phyloP scores from a whole-genome alignment of 2,329 filamentous ascomycete species.

The Arthrocladium fulminans region DNA sequence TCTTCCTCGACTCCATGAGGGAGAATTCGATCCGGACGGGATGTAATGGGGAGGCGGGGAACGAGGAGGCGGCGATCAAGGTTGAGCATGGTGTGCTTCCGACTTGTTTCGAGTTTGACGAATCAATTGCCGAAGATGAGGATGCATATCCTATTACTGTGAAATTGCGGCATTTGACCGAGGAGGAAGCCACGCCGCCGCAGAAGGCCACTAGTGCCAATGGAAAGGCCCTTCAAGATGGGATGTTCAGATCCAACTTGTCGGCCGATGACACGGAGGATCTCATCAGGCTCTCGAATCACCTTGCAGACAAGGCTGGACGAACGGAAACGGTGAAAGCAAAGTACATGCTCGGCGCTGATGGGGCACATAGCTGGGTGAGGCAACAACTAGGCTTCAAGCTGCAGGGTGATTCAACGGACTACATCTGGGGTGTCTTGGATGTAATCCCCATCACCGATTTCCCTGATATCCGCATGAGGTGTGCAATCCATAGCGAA shows the following conservation, averaged over 20 bases:
- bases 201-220: slow-evolving; percentile 30
- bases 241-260: slow-evolving; percentile 53
- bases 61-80: slow-evolving; percentile 33
- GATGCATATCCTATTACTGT: slow-evolving; percentile 54
- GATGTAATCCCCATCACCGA: slow-evolving; percentile 48
- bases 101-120: slow-evolving; percentile 46
- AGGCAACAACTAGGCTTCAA: slow-evolving; percentile 49
- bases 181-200: slow-evolving; percentile 49
- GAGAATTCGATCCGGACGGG: slow-evolving; percentile 32
- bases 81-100: slow-evolving; percentile 56
- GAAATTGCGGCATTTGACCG: slow-evolving; percentile 47
- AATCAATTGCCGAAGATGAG: slow-evolving; percentile 38
- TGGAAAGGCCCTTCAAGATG: slow-evolving; percentile 35
- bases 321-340: slow-evolving; percentile 11
- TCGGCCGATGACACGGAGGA: slow-evolving; percentile 50
- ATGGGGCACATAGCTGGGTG: slow-evolving; percentile 60
- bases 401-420: slow-evolving; percentile 46
- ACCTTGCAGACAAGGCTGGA: slow-evolving; percentile 45
- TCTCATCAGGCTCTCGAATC: slow-evolving; percentile 34
- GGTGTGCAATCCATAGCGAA: slow-evolving; percentile 51
- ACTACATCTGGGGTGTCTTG: slow-evolving; percentile 38
- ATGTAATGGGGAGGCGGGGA: background rate
- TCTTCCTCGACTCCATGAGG: slow-evolving; percentile 55
- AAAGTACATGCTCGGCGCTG: slow-evolving; percentile 53
- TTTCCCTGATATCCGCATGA: slow-evolving; percentile 52